Base-by-base conservation (phyloP, 1,284 basidiomycete genomes). In the Leccinum holopus region DNA sequence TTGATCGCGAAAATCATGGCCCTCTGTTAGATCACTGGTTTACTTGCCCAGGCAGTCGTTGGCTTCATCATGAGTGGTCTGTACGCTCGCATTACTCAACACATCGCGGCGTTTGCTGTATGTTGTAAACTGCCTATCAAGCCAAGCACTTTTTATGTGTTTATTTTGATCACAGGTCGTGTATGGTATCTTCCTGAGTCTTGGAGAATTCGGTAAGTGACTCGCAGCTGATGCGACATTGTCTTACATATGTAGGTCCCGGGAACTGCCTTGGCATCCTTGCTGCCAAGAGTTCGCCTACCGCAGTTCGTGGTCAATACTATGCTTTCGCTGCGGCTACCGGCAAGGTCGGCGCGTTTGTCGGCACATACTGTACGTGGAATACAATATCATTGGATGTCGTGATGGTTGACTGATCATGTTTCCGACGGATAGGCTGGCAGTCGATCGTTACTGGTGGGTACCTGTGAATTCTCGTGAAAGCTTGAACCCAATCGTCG, bases 281-380 rank as follows among this genome's bases (percentile, higher is more conserved):
- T 63, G 94, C 94, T 7, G 82, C 87, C 62, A 96, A 96, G 79
- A 85, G 82, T 2, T 87, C 90, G 61, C 92, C 94, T 1, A 95
- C 93, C 0, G 92, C 92, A 21, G 83, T 94, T 55, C 88, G 94
- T 67, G 94, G 93, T 2, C 90, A 95, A 65, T 90, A 90, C 75
- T 97, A 95, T 72, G 92, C 91, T 33, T 70, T 87, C 54, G 93
- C 92, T 3, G 95, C 95, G 53, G 95, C 94, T 3, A 74, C 94
- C 44, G 96, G 95, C n/a, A 98, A 97, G 77, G 72, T 94, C 53
- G 92, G 92, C 32, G 94, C 94, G 4, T 95, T 95, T 75, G 84
- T 88, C 61, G 91, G 93, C 44, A 91, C 87, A 55, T 93, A 87
- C 86, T 82, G 85, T 85, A 74, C 16, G 84, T 78, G 18, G 55